phyloP scores from a whole-genome alignment of 768 basidiomycete species.

The Hysterangium stoloniferum region DNA sequence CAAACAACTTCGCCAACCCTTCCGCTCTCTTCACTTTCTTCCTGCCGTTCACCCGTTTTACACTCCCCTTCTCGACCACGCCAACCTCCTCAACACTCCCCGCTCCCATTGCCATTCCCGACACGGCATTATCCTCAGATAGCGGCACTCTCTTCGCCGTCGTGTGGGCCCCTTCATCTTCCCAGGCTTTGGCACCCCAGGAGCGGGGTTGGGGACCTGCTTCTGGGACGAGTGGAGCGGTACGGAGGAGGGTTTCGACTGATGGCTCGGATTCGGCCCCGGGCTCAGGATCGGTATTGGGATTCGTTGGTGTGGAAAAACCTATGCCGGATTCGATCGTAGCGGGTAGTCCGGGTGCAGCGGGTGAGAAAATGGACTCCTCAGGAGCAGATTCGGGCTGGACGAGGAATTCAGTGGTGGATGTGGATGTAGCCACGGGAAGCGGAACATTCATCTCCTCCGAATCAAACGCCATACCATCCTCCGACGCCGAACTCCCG shows the following conservation, averaged over 20 bases:
- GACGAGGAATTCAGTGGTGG: conserved; percentile 31
- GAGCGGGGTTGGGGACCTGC: neutral
- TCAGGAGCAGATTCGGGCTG: conserved; percentile 29
- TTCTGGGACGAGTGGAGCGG: neutral
- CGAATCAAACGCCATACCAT: too few species aligned
- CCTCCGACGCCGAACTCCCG: too few species aligned
- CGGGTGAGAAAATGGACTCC: conserved; percentile 14
- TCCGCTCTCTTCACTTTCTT: too few species aligned
- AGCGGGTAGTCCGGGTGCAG: conserved; percentile 15
- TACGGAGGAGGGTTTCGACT: conserved; percentile 9
- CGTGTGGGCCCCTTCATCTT: conserved; percentile 21
- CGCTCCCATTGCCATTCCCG: too few species aligned
- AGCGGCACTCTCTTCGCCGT: conserved; percentile 26
- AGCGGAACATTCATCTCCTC: too few species aligned
- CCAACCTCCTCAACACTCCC: too few species aligned
- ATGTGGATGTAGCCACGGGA: too few species aligned
- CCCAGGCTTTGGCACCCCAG: conserved; percentile 33
- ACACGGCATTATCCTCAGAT: too few species aligned
- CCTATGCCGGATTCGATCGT: conserved; percentile 22
- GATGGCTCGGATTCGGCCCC: conserved; percentile 22
- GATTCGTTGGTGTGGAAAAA: too few species aligned
- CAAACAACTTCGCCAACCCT: too few species aligned
- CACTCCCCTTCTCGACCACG: too few species aligned
- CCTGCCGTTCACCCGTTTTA: too few species aligned
- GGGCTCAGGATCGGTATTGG: conserved; percentile 22